These are phyloP conservation scores for Myxozyma lipomycoides DNA, from an alignment of 805 yeast species.

Conservation along the genomic window DNA sequence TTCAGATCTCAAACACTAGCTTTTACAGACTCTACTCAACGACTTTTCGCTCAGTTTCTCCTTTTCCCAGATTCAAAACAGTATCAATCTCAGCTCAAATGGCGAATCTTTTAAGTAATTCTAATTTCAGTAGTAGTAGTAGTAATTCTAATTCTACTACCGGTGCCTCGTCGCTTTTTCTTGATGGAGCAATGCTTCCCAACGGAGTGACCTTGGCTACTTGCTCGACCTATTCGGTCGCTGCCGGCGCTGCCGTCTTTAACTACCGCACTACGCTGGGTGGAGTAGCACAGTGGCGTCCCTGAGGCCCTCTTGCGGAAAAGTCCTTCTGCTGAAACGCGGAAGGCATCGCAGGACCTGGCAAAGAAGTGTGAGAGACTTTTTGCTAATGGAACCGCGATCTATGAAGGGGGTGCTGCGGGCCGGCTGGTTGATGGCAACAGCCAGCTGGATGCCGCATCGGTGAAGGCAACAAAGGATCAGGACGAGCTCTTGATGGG, in stretches of 20 bases:
- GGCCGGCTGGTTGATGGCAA: conserved; percentile 1
- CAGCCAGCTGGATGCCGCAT: not conserved
- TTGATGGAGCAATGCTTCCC: conserved; percentile 10
- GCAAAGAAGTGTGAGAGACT: conserved; percentile 33
- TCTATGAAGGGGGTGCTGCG: conserved; percentile 18
- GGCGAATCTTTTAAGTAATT: conserved; percentile 30
- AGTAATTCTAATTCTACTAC: conserved; percentile 14
- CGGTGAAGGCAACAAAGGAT: conserved; percentile 1
- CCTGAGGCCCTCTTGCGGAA: conserved; percentile 31
- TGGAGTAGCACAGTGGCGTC: conserved; percentile 34
- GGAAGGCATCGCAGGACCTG: conserved; percentile 33
- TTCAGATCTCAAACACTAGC: not conserved
- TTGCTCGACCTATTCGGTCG: conserved; percentile 25
- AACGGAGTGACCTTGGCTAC: conserved; percentile 28
- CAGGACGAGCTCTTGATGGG: not conserved
- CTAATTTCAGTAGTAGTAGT: conserved; percentile 20
- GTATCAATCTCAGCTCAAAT: conserved; percentile 6
- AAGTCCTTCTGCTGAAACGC: conserved; percentile 31
- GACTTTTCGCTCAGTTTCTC: not conserved
- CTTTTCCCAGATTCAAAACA: not conserved
- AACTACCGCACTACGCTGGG: conserved; percentile 32
- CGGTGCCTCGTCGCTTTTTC: conserved; percentile 9
- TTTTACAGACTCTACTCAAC: too few relatives aligned
- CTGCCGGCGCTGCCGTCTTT: conserved; percentile 28
- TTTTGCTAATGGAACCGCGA: conserved; percentile 30